Conservation (phyloP, 2,329 filamentous ascomycete species). For the Samsoniella hepiali region DNA sequence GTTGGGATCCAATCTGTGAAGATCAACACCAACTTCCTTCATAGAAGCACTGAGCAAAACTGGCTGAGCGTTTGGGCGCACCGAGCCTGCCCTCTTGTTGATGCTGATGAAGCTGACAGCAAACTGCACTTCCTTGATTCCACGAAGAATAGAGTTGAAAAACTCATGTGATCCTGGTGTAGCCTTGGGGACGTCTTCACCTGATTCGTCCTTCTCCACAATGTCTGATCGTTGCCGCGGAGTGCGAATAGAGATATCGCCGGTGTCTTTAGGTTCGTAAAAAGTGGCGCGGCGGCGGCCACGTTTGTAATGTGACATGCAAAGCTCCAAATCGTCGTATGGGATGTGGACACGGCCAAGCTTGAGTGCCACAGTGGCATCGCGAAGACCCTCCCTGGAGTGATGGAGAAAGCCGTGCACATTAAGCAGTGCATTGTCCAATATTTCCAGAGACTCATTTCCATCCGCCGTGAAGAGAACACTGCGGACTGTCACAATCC, state of each 20-base stretch:
- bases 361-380: slow-evolving; percentile 87
- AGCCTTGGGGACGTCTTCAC: slow-evolving; percentile 67
- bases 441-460: slow-evolving; percentile 76
- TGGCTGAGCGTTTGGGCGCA: slow-evolving; percentile 64
- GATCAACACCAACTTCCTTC: slow-evolving; percentile 92
- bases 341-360: slow-evolving; percentile 87
- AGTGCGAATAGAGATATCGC: slow-evolving; percentile 65
- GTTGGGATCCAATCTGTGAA: slow-evolving; percentile 86
- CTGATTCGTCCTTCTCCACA: slow-evolving; percentile 59
- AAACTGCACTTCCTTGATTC: slow-evolving; percentile 95
- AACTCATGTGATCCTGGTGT: slow-evolving; percentile 92
- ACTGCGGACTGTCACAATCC: slow-evolving; percentile 83
- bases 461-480: slow-evolving; percentile 86
- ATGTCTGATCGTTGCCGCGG: slow-evolving; percentile 64
- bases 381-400: slow-evolving; percentile 79
- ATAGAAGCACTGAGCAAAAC: slow-evolving; percentile 84
- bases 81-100: slow-evolving; percentile 71
- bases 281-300: slow-evolving; percentile 36
- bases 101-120: slow-evolving; percentile 87
- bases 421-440: slow-evolving; percentile 86
- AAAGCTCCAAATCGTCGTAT: slow-evolving; percentile 76
- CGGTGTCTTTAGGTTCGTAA: slow-evolving; percentile 39
- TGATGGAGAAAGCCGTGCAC: slow-evolving; percentile 88
- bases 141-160: slow-evolving; percentile 80
- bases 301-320: slow-evolving; percentile 54